Evolutionary conservation across 2,329 filamentous ascomycete genomes (phyloP).

Genomic region (Colletotrichum neosansevieriae): DNA sequence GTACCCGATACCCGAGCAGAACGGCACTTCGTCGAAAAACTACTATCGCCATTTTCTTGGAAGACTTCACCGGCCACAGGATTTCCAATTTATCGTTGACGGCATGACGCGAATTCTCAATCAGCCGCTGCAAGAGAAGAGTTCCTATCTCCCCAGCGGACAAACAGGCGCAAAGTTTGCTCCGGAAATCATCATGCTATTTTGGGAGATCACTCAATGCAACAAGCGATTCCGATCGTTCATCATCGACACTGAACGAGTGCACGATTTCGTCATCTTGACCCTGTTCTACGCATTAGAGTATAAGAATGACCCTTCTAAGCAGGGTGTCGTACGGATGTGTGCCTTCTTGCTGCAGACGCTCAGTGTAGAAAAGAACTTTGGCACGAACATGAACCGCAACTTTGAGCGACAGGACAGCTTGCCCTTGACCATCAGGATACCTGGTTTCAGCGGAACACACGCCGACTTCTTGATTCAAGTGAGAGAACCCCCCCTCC

Average conservation of each 20-base stretch:
- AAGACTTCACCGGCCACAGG: slow-evolving; percentile 89
- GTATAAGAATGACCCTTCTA: slow-evolving; percentile 85
- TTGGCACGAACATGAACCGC: slow-evolving; percentile 91
- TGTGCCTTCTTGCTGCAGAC: slow-evolving; percentile 98
- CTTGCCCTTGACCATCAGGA: slow-evolving; percentile 82
- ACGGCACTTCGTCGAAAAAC: slow-evolving; percentile 80
- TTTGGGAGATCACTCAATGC: slow-evolving; percentile 97
- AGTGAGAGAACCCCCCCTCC: slow-evolving; percentile 63
- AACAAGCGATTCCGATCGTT: slow-evolving; percentile 98
- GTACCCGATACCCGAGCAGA: slow-evolving; percentile 87
- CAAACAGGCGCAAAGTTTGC: slow-evolving; percentile 87
- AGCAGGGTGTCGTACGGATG: slow-evolving; percentile 94
- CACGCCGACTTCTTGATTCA: slow-evolving; percentile 96
- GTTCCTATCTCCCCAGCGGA: slow-evolving; percentile 87
- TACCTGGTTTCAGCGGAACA: slow-evolving; percentile 86
- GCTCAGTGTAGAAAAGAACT: slow-evolving; percentile 90
- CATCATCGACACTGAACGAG: slow-evolving; percentile 94
- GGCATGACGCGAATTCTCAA: slow-evolving; percentile 94
- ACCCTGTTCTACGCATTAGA: slow-evolving; percentile 94
- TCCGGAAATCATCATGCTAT: slow-evolving; percentile 95
- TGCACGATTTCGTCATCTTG: slow-evolving; percentile 91
- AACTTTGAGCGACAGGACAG: slow-evolving; percentile 90
- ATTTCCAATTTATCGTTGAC: slow-evolving; percentile 97
- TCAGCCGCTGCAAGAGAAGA: slow-evolving; percentile 89
- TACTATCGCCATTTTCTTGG: slow-evolving; percentile 94